Percentiles rank a stretch among this genome's conserved stretches.
phyloP scores from a whole-genome alignment of 2,329 filamentous ascomycete genomes.

The Zymoseptoria pseudotritici region DNA sequence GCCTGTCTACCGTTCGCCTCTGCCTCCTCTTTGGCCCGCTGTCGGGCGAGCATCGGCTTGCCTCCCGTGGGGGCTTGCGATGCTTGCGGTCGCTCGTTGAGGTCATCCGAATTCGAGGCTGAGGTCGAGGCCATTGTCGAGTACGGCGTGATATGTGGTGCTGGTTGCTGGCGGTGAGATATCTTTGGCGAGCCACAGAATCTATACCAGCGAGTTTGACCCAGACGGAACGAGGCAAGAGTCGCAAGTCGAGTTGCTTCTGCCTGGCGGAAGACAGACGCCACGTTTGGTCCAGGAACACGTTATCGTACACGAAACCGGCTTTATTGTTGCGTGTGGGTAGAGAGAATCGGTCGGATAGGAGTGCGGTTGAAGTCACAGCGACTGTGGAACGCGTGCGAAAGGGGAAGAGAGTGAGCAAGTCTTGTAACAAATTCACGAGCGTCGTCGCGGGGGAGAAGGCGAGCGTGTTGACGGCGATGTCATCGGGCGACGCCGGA shows the following conservation, averaged over 20 bases:
- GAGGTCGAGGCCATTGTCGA: constrained; percentile 29
- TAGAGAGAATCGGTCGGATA: neutral
- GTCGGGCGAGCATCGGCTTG: constrained; percentile 30
- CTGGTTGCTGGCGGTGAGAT: neutral
- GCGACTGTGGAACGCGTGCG: neutral
- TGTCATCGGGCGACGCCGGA: neutral
- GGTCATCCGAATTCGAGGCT: constrained; percentile 12
- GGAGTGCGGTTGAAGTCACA: neutral
- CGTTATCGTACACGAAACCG: neutral
- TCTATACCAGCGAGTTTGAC: neutral
- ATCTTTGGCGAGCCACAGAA: neutral
- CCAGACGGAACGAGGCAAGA: neutral
- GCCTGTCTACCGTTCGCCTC: constrained; percentile 10
- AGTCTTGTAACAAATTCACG: neutral
- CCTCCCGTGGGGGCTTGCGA: constrained; percentile 3
- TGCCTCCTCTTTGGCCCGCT: constrained; percentile 25
- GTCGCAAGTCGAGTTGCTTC: constrained; percentile 1
- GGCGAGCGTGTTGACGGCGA: neutral
- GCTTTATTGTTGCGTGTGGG: neutral
- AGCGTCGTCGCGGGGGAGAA: neutral
- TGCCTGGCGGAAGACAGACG: neutral
- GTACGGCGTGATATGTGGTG: constrained; percentile 7
- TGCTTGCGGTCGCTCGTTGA: constrained; percentile 7
- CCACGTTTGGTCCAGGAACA: constrained; percentile 1
- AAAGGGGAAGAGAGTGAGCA: neutral